Evolutionary conservation across 148 eudicot genomes (phyloP).

Genomic region (Chenopodium quinoa): DNA sequence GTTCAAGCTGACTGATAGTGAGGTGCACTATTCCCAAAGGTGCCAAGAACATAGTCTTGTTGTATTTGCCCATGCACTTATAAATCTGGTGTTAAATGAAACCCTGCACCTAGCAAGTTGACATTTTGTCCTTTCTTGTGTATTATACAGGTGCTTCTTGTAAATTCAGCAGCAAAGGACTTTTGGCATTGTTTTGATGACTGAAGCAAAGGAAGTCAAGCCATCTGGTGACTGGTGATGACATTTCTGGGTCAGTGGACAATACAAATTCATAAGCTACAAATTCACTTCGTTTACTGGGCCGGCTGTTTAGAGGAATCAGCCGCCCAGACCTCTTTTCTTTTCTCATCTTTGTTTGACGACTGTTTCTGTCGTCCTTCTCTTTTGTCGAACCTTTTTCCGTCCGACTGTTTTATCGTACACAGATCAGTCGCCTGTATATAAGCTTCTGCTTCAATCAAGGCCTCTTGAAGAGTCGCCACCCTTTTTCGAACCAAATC

Average conservation of each 20-base stretch:
- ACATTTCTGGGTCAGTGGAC: slow-evolving; percentile 10
- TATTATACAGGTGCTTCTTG: background rate
- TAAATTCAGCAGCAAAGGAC: background rate
- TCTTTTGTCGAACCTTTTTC: too few species aligned
- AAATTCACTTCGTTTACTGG: too few species aligned
- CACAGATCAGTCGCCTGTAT: too few species aligned
- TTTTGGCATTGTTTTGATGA: slow-evolving; percentile 19
- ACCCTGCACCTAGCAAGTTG: background rate
- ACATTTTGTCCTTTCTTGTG: background rate
- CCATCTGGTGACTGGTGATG: slow-evolving; percentile 19
- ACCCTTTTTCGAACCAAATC: too few species aligned
- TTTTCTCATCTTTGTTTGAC: too few species aligned
- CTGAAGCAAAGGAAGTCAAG: slow-evolving; percentile 26
- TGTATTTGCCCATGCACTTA: background rate
- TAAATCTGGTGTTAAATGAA: background rate
- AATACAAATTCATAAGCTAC: too few species aligned
- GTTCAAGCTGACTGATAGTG: background rate
- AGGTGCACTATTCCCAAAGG: background rate
- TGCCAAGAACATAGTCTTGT: background rate
- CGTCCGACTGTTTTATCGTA: too few species aligned
- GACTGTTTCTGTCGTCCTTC: too few species aligned
- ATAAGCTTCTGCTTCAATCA: too few species aligned
- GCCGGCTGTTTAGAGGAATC: too few species aligned
- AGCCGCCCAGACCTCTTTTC: too few species aligned
- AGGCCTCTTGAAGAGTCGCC: too few species aligned